Conservation (phyloP, 2,329 filamentous ascomycete genomes). For the Penicillium sclerotiorum region DNA sequence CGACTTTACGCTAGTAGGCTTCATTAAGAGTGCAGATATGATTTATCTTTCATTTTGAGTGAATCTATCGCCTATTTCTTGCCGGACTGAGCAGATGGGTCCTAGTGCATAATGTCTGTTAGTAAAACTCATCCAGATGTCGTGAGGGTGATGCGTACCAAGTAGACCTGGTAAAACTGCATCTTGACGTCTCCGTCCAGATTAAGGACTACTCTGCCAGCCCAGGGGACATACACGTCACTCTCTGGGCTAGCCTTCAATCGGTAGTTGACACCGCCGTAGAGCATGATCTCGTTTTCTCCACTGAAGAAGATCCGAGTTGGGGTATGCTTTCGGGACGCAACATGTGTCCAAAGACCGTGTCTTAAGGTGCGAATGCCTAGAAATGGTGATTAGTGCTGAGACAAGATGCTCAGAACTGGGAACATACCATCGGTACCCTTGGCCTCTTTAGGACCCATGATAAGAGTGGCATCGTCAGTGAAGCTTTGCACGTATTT, state of each 20-base stretch:
- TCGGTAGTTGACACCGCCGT: conserved; percentile 39
- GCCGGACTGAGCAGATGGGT: conserved; percentile 37
- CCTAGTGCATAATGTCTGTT: conserved; percentile 28
- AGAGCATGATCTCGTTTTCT: conserved; percentile 40
- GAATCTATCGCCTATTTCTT: conserved; percentile 29
- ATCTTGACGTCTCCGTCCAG: conserved; percentile 33
- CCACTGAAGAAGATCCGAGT: conserved; percentile 36
- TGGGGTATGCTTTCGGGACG: conserved; percentile 35
- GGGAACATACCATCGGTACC: conserved; percentile 33
- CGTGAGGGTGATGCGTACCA: conserved; percentile 31
- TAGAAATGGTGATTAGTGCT: conserved; percentile 7
- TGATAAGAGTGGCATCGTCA: conserved; percentile 39
- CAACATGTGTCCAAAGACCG: conserved; percentile 40
- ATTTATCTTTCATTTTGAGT: too few relatives aligned
- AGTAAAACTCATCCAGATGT: conserved; percentile 5
- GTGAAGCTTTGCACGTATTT: conserved; percentile 40
- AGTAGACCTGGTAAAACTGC: conserved; percentile 45
- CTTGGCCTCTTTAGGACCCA: conserved; percentile 39
- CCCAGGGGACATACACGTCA: conserved; percentile 42
- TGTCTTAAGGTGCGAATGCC: conserved; percentile 39
- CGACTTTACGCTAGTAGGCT: background rate
- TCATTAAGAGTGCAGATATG: too few relatives aligned
- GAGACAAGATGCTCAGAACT: background rate
- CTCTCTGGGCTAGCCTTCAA: conserved; percentile 32
- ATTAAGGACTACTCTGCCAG: conserved; percentile 39